Conservation (phyloP, 192 early-diverging fungal species). For the Mortierella antarctica region DNA sequence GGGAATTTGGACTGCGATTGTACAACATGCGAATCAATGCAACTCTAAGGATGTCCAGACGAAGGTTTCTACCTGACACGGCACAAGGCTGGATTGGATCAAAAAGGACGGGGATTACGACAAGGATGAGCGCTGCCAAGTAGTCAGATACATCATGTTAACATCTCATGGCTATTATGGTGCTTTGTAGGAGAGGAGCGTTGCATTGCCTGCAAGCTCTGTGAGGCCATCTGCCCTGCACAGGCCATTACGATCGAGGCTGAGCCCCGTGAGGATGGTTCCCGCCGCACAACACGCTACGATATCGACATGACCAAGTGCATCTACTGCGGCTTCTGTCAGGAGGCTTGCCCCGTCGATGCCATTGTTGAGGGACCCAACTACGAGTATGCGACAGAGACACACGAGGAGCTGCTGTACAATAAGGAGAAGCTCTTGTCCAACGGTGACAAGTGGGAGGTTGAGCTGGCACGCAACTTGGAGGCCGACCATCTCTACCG, state of each 20-base stretch:
- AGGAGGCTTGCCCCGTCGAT: constrained; percentile 96
- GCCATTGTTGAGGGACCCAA: constrained; percentile 98
- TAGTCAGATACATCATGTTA: not conserved
- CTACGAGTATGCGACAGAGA: constrained; percentile 96
- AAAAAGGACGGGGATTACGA: too few species aligned
- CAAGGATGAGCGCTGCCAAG: too few species aligned
- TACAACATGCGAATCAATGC: too few species aligned
- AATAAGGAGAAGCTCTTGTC: constrained; percentile 98
- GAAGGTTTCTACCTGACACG: too few species aligned
- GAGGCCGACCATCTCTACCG: constrained; percentile 72
- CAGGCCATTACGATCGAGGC: constrained; percentile 99
- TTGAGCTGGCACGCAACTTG: constrained; percentile 85
- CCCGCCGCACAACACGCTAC: constrained; percentile 94
- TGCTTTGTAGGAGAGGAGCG: constrained; percentile 86
- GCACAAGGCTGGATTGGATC: too few species aligned
- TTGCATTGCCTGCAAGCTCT: constrained; percentile 98
- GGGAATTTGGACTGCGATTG: not conserved
- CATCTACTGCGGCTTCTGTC: constrained; percentile 98
- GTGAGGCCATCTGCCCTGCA: constrained; percentile 97
- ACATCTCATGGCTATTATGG: not conserved
- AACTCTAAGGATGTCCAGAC: too few species aligned
- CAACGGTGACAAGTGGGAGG: constrained; percentile 99
- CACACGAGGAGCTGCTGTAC: constrained; percentile 96
- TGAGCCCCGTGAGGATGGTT: constrained; percentile 94
- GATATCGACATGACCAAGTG: constrained; percentile 99